Conservation (phyloP, 768 basidiomycete species). For the Naganishia antarctica region DNA sequence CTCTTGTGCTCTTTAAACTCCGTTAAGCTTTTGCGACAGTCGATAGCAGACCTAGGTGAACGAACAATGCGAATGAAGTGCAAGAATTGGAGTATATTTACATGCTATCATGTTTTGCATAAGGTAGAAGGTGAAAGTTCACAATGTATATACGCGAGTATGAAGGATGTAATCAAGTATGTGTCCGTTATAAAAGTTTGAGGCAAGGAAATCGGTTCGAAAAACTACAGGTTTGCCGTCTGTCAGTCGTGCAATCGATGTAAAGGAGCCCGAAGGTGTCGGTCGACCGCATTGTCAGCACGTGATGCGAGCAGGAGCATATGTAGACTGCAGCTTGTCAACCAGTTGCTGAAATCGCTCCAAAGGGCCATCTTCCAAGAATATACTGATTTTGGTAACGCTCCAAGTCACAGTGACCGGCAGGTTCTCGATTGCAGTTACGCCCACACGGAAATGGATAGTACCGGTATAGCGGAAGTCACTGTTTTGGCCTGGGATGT, state of each 20-base stretch:
- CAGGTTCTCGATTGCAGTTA: neutral
- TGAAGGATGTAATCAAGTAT: too few species aligned
- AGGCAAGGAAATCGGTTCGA: too few species aligned
- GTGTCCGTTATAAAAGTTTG: too few species aligned
- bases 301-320: constrained; percentile 47
- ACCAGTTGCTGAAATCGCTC: constrained; percentile 7
- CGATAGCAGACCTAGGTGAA: constrained; percentile 14
- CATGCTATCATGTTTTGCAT: too few species aligned
- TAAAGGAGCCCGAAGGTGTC: too few species aligned
- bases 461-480: neutral
- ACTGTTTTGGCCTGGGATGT: neutral
- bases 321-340: constrained; percentile 42
- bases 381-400: neutral
- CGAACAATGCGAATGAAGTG: neutral
- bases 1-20: neutral
- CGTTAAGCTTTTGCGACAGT: constrained; percentile 18
- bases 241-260: too few species aligned
- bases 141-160: too few species aligned
- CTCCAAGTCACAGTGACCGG: neutral
- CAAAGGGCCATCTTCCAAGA: constrained; percentile 19
- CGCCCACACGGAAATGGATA: constrained; percentile 1
- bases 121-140: too few species aligned
- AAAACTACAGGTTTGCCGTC: too few species aligned
- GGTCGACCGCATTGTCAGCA: too few species aligned
- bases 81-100: too few species aligned